phyloP scores from a whole-genome alignment of 768 basidiomycete genomes.

The Hygrophoropsis aurantiaca region DNA sequence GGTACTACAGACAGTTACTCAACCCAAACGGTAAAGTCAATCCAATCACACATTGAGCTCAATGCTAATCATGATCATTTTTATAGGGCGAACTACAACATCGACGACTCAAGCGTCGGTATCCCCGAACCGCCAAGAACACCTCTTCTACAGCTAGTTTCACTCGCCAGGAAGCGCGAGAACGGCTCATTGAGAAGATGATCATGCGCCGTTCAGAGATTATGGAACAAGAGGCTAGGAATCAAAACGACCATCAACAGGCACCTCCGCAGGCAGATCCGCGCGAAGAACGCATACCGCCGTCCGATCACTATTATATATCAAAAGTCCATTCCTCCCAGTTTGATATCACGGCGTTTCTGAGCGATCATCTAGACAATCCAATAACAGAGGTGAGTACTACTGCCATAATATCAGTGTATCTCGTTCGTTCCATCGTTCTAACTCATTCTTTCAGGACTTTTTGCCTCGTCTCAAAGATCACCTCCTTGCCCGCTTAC shows the following conservation, averaged over 20 bases:
- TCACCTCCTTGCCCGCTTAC: constrained; percentile 7
- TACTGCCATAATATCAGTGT: neutral
- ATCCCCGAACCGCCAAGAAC: constrained; percentile 35
- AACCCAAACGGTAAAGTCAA: constrained; percentile 24
- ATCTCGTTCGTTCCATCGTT: neutral
- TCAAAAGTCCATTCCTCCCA: constrained; percentile 9
- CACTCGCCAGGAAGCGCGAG: constrained; percentile 18
- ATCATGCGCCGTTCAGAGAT: neutral
- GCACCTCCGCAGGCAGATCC: constrained; percentile 1
- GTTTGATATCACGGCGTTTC: constrained; percentile 11
- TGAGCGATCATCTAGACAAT: constrained; percentile 14
- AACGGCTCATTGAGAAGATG: constrained; percentile 16
- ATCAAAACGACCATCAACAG: neutral
- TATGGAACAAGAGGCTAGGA: neutral
- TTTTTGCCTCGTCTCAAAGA: constrained; percentile 21
- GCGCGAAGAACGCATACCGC: constrained; percentile 8
- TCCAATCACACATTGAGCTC: neutral
- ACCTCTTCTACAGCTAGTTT: constrained; percentile 23
- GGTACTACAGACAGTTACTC: constrained; percentile 37
- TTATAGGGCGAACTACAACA: constrained; percentile 40
- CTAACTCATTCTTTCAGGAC: constrained; percentile 16
- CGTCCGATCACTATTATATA: constrained; percentile 19
- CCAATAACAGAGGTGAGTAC: constrained; percentile 19
- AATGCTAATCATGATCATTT: neutral
- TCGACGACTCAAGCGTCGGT: constrained; percentile 33